These are phyloP conservation scores for Rosa persica DNA, from an alignment of 306 rosid genomes.

Conservation along the genomic window DNA sequence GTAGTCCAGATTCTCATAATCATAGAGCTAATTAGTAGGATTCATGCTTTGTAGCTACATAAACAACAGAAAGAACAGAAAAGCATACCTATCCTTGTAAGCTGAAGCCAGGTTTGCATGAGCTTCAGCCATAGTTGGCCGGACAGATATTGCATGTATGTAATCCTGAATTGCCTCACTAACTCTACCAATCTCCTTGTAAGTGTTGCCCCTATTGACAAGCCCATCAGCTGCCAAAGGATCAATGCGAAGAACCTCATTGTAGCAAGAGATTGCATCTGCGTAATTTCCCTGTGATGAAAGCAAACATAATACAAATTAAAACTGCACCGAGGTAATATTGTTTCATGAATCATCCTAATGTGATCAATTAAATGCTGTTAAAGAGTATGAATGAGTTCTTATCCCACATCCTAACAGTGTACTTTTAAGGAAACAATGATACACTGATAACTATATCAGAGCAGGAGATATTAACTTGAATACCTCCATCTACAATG, in stretches of 20 bases:
- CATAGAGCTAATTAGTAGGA: neutral
- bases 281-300: slow-evolving; percentile 79
- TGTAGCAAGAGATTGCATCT: slow-evolving; percentile 98
- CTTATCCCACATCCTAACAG: neutral
- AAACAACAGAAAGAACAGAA: neutral
- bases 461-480: neutral
- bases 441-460: neutral
- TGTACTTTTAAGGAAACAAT: neutral
- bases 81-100: slow-evolving; percentile 81
- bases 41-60: neutral
- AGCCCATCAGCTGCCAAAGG: slow-evolving; percentile 99
- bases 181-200: slow-evolving; percentile 96
- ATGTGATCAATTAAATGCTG: neutral
- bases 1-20: neutral
- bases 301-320: slow-evolving; percentile 2
- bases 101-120: slow-evolving; percentile 99
- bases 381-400: neutral
- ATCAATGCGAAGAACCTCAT: slow-evolving; percentile 95
- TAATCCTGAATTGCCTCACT: slow-evolving; percentile 97
- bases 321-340: neutral
- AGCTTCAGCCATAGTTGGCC: slow-evolving; percentile 97
- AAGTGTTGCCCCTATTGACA: slow-evolving; percentile 97
- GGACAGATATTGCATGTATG: slow-evolving; percentile 64
- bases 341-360: neutral
- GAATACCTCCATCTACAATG: neutral